A percentile compares a stretch with the other conserved stretches of the same genome.
phyloP scores from a whole-genome alignment of 805 yeast genomes.

The Saccharomycopsis fodiens region DNA sequence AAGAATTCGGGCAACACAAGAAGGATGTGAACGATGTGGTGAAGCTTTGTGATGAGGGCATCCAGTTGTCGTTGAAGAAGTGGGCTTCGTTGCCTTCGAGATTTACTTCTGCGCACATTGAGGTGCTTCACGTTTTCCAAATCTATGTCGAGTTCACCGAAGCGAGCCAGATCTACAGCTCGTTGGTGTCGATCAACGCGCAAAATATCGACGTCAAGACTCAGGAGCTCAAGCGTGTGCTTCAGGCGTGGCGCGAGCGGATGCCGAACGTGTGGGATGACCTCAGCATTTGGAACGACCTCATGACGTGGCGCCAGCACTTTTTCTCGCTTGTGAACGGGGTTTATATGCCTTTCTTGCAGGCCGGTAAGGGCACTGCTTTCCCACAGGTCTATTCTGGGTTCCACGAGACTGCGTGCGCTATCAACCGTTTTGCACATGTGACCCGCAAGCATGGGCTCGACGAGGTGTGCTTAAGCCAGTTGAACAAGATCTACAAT shows the following conservation, averaged over 20 bases:
- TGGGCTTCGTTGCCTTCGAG: slow-evolving; percentile 85
- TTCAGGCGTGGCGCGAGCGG: slow-evolving; percentile 97
- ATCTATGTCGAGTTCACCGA: slow-evolving; percentile 97
- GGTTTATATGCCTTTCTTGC: slow-evolving; percentile 85
- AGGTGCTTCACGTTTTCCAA: slow-evolving; percentile 88
- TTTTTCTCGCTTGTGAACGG: slow-evolving; percentile 94
- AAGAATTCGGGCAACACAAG: slow-evolving; percentile 87
- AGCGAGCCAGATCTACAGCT: slow-evolving; percentile 88
- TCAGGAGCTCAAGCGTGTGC: slow-evolving; percentile 87
- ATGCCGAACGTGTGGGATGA: slow-evolving; percentile 97
- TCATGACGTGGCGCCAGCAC: slow-evolving; percentile 98
- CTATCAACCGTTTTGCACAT: slow-evolving; percentile 94
- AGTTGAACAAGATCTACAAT: slow-evolving; percentile 87
- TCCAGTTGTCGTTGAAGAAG: slow-evolving; percentile 81
- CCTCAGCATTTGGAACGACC: slow-evolving; percentile 93
- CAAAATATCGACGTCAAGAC: slow-evolving; percentile 88
- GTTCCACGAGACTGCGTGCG: slow-evolving; percentile 98
- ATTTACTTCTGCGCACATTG: slow-evolving; percentile 76
- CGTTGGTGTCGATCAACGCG: slow-evolving; percentile 82
- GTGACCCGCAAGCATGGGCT: slow-evolving; percentile 95
- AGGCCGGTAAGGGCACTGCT: slow-evolving; percentile 63
- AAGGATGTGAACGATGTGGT: slow-evolving; percentile 81
- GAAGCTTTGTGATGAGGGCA: slow-evolving; percentile 89
- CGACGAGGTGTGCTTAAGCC: slow-evolving; percentile 94
- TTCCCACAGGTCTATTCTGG: slow-evolving; percentile 96